Conservation (phyloP, 441 rosid species). For the Brassica hybrid region DNA sequence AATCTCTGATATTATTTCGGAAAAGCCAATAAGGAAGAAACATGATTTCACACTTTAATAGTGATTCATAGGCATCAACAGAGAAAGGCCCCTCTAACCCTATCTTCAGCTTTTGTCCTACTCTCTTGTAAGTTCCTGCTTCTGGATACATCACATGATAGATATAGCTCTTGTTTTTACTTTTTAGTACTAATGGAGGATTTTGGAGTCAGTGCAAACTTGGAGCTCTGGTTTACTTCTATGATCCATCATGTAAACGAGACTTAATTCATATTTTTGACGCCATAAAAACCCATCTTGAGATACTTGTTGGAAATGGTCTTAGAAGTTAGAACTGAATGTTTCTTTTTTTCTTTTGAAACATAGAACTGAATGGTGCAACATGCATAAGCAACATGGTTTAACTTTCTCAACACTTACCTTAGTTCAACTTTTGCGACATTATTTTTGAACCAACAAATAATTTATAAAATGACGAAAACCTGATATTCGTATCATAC, state of each 20-base stretch:
- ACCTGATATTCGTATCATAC: background rate
- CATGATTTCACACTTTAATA: background rate
- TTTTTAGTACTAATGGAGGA: background rate
- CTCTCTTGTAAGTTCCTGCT: slow-evolving; percentile 58
- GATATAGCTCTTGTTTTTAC: background rate
- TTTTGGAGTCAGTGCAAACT: background rate
- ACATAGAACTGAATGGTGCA: no score
- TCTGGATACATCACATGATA: background rate
- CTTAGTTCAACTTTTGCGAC: background rate
- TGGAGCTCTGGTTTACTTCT: background rate
- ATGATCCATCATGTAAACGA: background rate
- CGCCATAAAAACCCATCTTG: background rate
- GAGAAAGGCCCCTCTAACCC: slow-evolving; percentile 29
- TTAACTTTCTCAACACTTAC: background rate
- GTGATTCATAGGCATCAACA: background rate
- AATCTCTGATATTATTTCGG: background rate
- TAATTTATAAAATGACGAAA: background rate
- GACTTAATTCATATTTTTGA: background rate
- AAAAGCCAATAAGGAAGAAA: background rate
- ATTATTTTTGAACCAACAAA: background rate
- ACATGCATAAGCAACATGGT: background rate
- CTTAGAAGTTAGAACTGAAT: no score
- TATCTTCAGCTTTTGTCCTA: slow-evolving; percentile 58
- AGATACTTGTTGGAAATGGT: no score
- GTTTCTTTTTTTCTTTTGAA: no score